Conservation (phyloP, 2,329 filamentous ascomycete genomes). For the Raffaelea deltoideospora region DNA sequence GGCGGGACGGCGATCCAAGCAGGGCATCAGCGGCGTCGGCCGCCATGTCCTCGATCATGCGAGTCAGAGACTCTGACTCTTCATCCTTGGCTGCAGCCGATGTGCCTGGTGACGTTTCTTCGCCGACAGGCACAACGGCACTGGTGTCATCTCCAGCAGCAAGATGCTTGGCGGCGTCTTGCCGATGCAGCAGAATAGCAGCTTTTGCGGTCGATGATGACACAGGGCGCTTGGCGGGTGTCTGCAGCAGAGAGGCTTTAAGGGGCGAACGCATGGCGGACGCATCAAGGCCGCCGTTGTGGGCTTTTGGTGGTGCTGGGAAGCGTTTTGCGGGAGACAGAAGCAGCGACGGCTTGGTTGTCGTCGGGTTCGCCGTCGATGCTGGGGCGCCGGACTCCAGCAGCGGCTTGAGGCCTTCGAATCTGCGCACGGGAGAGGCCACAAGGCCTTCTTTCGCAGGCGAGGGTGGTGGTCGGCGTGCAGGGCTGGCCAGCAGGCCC, state of each 20-base stretch:
- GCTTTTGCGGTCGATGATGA: constrained; percentile 21
- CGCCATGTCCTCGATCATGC: constrained; percentile 9
- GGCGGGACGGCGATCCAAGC: constrained; percentile 13
- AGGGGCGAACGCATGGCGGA: constrained; percentile 21
- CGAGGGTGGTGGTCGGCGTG: constrained; percentile 35
- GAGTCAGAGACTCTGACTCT: constrained; percentile 5
- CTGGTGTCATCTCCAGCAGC: no score
- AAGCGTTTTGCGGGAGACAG: constrained; percentile 37
- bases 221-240: constrained; percentile 19
- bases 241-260: constrained; percentile 34
- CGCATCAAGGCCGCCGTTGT: constrained; percentile 13
- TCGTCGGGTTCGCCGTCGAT: constrained; percentile 10
- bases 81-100: neutral
- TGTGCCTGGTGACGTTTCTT: constrained; percentile 5
- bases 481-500: constrained; percentile 35
- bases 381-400: constrained; percentile 4
- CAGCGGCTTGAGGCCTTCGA: constrained; percentile 24
- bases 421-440: constrained; percentile 38
- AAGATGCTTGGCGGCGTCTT: no score
- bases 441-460: constrained; percentile 36
- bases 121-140: neutral
- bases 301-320: constrained; percentile 25
- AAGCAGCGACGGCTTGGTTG: constrained; percentile 23
- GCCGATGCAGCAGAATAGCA: constrained; percentile 17
- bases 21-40: constrained; percentile 7